Conservation (phyloP, 1,284 basidiomycete genomes). For the Grifola frondosa region DNA sequence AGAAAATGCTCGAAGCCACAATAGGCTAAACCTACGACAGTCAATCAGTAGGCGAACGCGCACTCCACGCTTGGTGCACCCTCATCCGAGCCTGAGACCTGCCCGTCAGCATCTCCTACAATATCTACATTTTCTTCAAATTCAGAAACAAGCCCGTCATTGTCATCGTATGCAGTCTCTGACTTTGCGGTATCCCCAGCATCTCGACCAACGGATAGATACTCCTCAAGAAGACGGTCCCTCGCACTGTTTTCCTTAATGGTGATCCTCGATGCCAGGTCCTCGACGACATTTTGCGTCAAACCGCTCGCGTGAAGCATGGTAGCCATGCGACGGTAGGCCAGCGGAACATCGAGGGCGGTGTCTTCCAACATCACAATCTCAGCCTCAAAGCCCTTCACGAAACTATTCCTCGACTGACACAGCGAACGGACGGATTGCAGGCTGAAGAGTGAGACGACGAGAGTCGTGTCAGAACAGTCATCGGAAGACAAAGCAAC, state of each 20-base stretch:
- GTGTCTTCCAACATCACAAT: constrained; percentile 21
- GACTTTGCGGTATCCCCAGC: neutral
- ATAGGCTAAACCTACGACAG: too few relatives aligned
- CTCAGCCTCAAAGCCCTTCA: constrained; percentile 15
- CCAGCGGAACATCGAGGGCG: constrained; percentile 24
- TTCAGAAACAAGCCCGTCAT: too few relatives aligned
- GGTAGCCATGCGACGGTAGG: constrained; percentile 21
- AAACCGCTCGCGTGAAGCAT: constrained; percentile 21
- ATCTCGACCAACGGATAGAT: neutral
- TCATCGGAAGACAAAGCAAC: constrained; percentile 15
- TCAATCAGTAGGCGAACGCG: too few relatives aligned
- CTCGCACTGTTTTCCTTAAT: constrained; percentile 11
- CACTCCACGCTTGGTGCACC: too few relatives aligned
- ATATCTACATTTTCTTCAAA: too few relatives aligned
- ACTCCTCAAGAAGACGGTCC: constrained; percentile 19
- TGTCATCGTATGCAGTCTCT: too few relatives aligned
- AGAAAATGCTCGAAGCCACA: too few relatives aligned
- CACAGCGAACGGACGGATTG: constrained; percentile 7
- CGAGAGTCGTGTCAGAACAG: constrained; percentile 12
- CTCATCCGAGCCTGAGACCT: too few relatives aligned
- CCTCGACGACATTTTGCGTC: constrained; percentile 11
- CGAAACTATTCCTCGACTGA: constrained; percentile 3
- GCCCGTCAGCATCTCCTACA: too few relatives aligned
- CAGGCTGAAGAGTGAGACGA: constrained; percentile 20
- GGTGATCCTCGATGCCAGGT: constrained; percentile 16